Evolutionary conservation across 805 yeast genomes (phyloP).

Genomic region (Wickerhamomyces strasburgensis): DNA sequence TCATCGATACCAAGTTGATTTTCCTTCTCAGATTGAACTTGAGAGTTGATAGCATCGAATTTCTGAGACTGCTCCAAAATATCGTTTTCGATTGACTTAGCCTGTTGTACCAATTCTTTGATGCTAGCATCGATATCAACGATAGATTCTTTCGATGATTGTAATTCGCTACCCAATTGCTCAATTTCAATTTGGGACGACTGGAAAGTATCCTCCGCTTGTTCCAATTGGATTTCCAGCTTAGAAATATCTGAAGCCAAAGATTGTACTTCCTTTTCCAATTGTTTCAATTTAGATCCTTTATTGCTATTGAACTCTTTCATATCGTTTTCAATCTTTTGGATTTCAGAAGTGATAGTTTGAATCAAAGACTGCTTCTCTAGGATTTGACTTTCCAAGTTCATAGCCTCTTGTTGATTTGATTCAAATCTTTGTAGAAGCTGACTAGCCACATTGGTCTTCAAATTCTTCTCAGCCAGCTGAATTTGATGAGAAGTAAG

Average conservation of each 20-base stretch:
- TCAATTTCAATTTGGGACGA: constrained; percentile 65
- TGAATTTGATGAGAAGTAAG: constrained; percentile 55
- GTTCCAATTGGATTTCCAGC: constrained; percentile 37
- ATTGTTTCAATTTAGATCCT: constrained; percentile 68
- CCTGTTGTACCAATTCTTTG: constrained; percentile 30
- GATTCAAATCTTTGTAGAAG: constrained; percentile 46
- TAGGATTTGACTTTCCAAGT: constrained; percentile 34
- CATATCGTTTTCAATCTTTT: constrained; percentile 65
- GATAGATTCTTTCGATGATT: constrained; percentile 38
- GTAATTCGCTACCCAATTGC: constrained; percentile 55
- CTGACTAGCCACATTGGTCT: constrained; percentile 50
- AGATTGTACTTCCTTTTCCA: constrained; percentile 45
- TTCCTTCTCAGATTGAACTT: constrained; percentile 37
- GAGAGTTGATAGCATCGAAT: constrained; percentile 24
- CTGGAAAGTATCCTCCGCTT: constrained; percentile 52
- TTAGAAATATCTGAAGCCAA: constrained; percentile 33
- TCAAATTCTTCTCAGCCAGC: constrained; percentile 48
- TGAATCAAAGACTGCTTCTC: constrained; percentile 30
- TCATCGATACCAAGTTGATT: constrained; percentile 66
- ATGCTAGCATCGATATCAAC: constrained; percentile 31
- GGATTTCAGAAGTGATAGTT: constrained; percentile 39
- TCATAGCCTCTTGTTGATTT: constrained; percentile 41
- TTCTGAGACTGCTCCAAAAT: constrained; percentile 25
- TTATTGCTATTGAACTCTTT: constrained; percentile 76
- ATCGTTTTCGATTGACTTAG: constrained; percentile 22